A percentile compares a stretch with the other conserved stretches of the same genome.
phyloP scores from a whole-genome alignment of 108 stramenopile genomes.

The Pseudonitzschia pungens region DNA sequence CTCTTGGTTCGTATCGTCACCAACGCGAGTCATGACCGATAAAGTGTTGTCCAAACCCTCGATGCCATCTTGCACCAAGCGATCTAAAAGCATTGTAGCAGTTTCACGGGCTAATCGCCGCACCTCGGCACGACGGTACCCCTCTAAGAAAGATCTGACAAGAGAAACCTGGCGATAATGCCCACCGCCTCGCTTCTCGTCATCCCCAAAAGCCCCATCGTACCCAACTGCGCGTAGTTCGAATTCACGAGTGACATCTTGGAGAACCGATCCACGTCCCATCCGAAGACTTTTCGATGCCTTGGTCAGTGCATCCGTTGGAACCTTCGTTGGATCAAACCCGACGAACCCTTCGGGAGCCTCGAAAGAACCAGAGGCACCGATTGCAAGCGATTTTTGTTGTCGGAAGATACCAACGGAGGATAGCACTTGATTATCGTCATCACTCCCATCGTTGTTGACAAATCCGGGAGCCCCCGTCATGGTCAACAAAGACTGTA shows the following conservation, averaged over 20 bases:
- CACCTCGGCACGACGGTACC: slow-evolving; percentile 78
- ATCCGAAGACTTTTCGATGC: slow-evolving; percentile 65
- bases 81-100: slow-evolving; percentile 70
- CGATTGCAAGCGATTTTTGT: background rate
- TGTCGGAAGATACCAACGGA: slow-evolving; percentile 32
- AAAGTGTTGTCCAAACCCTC: slow-evolving; percentile 71
- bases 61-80: slow-evolving; percentile 72
- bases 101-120: slow-evolving; percentile 76
- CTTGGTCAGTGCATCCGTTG: slow-evolving; percentile 47
- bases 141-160: slow-evolving; percentile 79
- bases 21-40: slow-evolving; percentile 65
- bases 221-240: slow-evolving; percentile 82
- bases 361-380: slow-evolving; percentile 7
- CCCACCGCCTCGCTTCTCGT: slow-evolving; percentile 73
- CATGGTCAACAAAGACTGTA: slow-evolving; percentile 57
- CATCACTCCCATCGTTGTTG: slow-evolving; percentile 39
- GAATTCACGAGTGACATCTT: slow-evolving; percentile 68
- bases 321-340: slow-evolving; percentile 77
- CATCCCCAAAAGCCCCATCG: slow-evolving; percentile 80
- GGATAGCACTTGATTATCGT: slow-evolving; percentile 24
- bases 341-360: slow-evolving; percentile 59
- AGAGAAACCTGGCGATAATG: slow-evolving; percentile 80
- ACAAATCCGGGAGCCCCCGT: slow-evolving; percentile 83
- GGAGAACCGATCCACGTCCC: slow-evolving; percentile 58
- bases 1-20: slow-evolving; percentile 57